Evolutionary conservation across 768 basidiomycete species (phyloP).

Genomic region (Mycena rosella): DNA sequence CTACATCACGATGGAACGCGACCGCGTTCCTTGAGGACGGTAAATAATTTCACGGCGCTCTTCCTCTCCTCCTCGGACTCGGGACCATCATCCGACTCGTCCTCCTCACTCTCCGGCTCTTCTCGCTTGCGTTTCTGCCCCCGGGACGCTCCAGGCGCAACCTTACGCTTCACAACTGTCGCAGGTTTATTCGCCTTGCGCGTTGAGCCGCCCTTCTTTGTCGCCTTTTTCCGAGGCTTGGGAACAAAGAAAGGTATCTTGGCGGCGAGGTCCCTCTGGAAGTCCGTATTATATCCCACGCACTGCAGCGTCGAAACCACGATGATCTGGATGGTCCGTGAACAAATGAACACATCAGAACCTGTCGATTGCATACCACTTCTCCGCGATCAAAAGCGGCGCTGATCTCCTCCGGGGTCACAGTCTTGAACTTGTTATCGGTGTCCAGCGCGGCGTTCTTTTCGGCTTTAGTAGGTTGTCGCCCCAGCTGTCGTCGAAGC

Average conservation of each 20-base stretch:
- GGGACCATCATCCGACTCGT: neutral
- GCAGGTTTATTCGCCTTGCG: neutral
- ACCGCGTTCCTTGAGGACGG: constrained; percentile 15
- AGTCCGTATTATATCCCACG: constrained; percentile 8
- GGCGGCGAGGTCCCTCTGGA: constrained; percentile 14
- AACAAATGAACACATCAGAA: neutral
- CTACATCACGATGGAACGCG: constrained; percentile 1
- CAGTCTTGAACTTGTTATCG: neutral
- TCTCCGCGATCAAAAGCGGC: constrained; percentile 19
- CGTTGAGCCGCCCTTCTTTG: neutral
- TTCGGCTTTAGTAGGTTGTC: constrained; percentile 13
- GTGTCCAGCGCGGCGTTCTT: neutral
- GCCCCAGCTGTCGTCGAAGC: constrained; percentile 11
- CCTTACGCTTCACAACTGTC: neutral
- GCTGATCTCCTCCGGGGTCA: constrained; percentile 24
- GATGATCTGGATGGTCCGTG: constrained; percentile 2
- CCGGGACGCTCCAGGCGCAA: neutral
- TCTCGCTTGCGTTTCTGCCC: constrained; percentile 18
- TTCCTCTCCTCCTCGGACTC: constrained; percentile 12
- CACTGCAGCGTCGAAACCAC: constrained; percentile 6
- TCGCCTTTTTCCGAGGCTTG: neutral
- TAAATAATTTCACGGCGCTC: neutral
- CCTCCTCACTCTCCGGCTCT: neutral
- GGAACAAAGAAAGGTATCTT: constrained; percentile 25
- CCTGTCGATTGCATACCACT: neutral